These are phyloP conservation scores for Bretschneidera sinensis DNA, from an alignment of 345 rosid species.

Conservation along the genomic window DNA sequence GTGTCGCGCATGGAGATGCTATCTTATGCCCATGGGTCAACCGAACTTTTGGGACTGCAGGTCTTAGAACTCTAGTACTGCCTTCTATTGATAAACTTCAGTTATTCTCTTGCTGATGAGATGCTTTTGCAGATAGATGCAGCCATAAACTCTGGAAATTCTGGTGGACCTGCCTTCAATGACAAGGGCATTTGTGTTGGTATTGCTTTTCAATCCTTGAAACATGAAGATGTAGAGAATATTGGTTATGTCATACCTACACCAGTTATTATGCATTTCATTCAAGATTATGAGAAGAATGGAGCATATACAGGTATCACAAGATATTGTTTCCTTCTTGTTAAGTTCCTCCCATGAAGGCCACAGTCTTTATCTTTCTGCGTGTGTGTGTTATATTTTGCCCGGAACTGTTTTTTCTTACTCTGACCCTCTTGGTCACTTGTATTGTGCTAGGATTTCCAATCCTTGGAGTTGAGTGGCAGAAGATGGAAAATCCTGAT, in stretches of 20 bases:
- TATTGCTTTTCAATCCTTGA: slow-evolving; percentile 95
- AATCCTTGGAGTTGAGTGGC: slow-evolving; percentile 95
- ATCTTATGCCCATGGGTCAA: slow-evolving; percentile 87
- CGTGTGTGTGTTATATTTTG: background rate
- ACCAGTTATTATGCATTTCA: slow-evolving; percentile 83
- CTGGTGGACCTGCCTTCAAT: slow-evolving; percentile 97
- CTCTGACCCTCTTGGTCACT: slow-evolving; percentile 13
- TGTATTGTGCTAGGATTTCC: slow-evolving; percentile 63
- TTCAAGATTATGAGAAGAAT: slow-evolving; percentile 83
- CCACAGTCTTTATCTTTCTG: too few relatives aligned
- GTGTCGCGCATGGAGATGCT: slow-evolving; percentile 90
- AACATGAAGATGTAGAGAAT: slow-evolving; percentile 92
- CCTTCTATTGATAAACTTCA: background rate
- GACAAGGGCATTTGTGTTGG: slow-evolving; percentile 92
- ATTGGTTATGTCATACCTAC: slow-evolving; percentile 96
- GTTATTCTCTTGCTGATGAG: slow-evolving; percentile 3
- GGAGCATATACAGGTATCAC: slow-evolving; percentile 72
- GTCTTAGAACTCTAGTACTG: slow-evolving; percentile 18
- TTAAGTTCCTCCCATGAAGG: background rate
- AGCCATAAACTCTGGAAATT: slow-evolving; percentile 94
- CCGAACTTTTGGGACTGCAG: slow-evolving; percentile 93
- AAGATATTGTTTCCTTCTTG: background rate
- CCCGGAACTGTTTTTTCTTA: background rate
- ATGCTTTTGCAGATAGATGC: slow-evolving; percentile 73
- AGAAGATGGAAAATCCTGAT: slow-evolving; percentile 98